Evolutionary conservation across 164 flowering plant genomes (phyloP).

Genomic region (Berberis vulgaris): DNA sequence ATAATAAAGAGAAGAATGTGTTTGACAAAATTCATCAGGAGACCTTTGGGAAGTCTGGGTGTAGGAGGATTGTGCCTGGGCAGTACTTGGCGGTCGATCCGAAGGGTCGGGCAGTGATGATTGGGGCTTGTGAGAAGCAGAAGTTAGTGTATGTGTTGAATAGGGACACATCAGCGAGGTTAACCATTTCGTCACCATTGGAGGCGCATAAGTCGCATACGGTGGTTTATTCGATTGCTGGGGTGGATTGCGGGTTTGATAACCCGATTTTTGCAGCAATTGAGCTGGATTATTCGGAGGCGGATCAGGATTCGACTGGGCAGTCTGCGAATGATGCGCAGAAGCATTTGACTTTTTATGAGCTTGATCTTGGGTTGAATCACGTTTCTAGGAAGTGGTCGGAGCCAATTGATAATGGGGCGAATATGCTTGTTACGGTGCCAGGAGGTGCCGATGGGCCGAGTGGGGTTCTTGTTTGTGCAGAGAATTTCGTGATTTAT

Average conservation of each 20-base stretch:
- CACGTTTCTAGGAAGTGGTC: constrained; percentile 99
- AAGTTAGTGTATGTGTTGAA: constrained; percentile 93
- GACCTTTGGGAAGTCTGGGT: constrained; percentile 92
- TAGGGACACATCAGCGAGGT: constrained; percentile 83
- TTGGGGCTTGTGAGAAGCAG: constrained; percentile 96
- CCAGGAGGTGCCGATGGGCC: constrained; percentile 99
- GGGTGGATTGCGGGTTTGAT: constrained; percentile 96
- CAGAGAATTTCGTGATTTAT: constrained; percentile 94
- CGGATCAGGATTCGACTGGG: constrained; percentile 36
- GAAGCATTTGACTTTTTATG: constrained; percentile 89
- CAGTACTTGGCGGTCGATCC: constrained; percentile 89
- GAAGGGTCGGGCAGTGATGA: constrained; percentile 93
- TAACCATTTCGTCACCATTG: constrained; percentile 84
- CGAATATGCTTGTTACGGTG: constrained; percentile 91
- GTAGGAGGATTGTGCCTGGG: constrained; percentile 89
- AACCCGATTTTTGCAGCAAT: constrained; percentile 94
- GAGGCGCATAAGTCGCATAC: constrained; percentile 97
- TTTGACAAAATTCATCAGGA: constrained; percentile 93
- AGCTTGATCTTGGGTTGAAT: constrained; percentile 91
- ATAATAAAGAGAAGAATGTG: constrained; percentile 71
- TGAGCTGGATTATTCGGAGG: constrained; percentile 95
- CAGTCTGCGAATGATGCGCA: constrained; percentile 75
- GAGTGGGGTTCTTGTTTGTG: constrained; percentile 94
- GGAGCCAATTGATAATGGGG: constrained; percentile 89
- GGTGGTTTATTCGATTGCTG: constrained; percentile 62